phyloP scores from a whole-genome alignment of 768 basidiomycete species.

The Pisolithus orientalis region DNA sequence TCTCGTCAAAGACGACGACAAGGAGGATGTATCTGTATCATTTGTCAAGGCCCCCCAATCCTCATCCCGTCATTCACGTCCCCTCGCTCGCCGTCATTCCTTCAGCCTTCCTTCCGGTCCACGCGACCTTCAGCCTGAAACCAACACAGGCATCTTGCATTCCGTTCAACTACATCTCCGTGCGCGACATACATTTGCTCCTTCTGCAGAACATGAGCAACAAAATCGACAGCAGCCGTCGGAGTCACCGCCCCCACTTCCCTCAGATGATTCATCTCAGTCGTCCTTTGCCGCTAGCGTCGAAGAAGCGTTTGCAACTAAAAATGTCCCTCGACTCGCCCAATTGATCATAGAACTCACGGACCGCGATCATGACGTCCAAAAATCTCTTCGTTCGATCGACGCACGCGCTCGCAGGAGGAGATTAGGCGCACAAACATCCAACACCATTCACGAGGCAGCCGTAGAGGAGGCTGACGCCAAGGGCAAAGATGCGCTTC shows the following conservation, averaged over 20 bases:
- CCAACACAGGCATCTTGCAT: constrained; percentile 32
- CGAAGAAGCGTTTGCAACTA: constrained; percentile 13
- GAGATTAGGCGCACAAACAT: constrained; percentile 19
- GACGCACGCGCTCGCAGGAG: constrained; percentile 36
- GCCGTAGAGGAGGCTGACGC: constrained; percentile 14
- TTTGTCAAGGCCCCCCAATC: constrained; percentile 24
- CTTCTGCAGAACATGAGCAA: constrained; percentile 12
- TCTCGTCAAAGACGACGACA: constrained; percentile 48
- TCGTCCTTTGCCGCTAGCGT: constrained; percentile 16
- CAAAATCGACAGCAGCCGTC: constrained; percentile 8
- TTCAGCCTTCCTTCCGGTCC: constrained; percentile 43
- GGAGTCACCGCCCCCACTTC: constrained; percentile 23
- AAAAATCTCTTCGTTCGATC: constrained; percentile 36
- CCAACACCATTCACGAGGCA: constrained; percentile 8
- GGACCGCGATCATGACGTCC: constrained; percentile 62
- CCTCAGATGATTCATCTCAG: constrained; percentile 2
- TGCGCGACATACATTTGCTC: constrained; percentile 50
- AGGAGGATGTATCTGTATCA: constrained; percentile 39
- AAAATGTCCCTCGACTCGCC: constrained; percentile 5
- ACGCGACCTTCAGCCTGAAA: constrained; percentile 26
- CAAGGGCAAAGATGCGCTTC: constrained; percentile 38
- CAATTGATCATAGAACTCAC: constrained; percentile 57
- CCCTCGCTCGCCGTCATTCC: constrained; percentile 53
- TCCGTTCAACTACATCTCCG: constrained; percentile 61
- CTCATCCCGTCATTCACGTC: constrained; percentile 31